Evolutionary conservation across 2,329 filamentous ascomycete genomes (phyloP).

Genomic region (Ophiostoma tasmaniense): DNA sequence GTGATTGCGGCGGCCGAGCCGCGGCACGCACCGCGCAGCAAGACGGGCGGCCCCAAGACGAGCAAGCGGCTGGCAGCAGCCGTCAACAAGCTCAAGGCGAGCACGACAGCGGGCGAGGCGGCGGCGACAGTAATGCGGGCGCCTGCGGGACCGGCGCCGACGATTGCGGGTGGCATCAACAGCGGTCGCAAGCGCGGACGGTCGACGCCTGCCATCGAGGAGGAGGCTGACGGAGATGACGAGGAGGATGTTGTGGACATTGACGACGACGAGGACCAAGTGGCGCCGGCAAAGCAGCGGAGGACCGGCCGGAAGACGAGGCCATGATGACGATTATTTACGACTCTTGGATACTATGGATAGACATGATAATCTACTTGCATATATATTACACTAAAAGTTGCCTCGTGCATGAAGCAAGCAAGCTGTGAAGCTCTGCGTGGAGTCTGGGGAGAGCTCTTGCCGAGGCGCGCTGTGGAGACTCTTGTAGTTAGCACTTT

Average conservation of each 20-base stretch:
- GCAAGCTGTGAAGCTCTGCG: not conserved
- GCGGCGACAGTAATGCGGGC: constrained; percentile 11
- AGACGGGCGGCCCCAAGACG: constrained; percentile 21
- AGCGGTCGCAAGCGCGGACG: constrained; percentile 26
- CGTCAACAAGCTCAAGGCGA: constrained; percentile 27
- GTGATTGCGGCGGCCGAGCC: constrained; percentile 19
- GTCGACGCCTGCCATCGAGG: not conserved
- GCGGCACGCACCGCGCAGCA: constrained; percentile 22
- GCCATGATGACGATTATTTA: not conserved
- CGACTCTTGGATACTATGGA: not conserved
- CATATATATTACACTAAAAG: not conserved
- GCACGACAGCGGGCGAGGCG: constrained; percentile 18
- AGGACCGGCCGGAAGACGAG: constrained; percentile 16
- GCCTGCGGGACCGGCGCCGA: not conserved
- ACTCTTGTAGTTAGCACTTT: not conserved
- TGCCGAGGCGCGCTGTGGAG: not conserved
- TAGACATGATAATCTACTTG: not conserved
- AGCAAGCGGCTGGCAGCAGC: constrained; percentile 29
- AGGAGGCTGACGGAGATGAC: constrained; percentile 16
- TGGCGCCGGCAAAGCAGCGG: constrained; percentile 5
- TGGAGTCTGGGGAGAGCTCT: constrained; percentile 4
- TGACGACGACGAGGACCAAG: constrained; percentile 9
- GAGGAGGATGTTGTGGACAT: not conserved
- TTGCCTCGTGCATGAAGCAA: not conserved
- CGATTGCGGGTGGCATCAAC: constrained; percentile 1